phyloP scores from a whole-genome alignment of 768 basidiomycete species.

The Suillus subaureus region DNA sequence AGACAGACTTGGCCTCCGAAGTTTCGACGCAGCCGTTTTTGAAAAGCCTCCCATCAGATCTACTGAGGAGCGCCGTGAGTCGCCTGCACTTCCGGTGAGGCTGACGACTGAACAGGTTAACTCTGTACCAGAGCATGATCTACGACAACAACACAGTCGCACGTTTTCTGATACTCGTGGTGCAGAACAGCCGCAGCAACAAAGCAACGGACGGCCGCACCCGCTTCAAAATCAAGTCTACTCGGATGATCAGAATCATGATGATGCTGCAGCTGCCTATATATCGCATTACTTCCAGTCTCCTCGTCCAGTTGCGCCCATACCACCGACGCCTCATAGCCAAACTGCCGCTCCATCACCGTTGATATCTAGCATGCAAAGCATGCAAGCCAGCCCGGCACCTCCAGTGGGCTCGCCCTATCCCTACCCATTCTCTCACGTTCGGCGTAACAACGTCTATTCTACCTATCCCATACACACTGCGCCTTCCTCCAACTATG shows the following conservation, averaged over 20 bases:
- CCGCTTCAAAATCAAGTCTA: constrained; percentile 43
- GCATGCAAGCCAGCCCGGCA: constrained; percentile 54
- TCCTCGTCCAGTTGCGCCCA: constrained; percentile 70
- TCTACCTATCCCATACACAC: constrained; percentile 41
- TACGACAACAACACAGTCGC: constrained; percentile 24
- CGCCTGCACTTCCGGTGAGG: constrained; percentile 14
- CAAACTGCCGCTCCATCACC: constrained; percentile 76
- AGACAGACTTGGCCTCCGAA: constrained; percentile 62
- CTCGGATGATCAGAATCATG: constrained; percentile 63
- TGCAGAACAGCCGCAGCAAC: constrained; percentile 22
- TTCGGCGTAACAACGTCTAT: constrained; percentile 55
- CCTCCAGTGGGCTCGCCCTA: constrained; percentile 74
- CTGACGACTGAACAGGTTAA: constrained; percentile 20
- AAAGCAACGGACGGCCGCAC: constrained; percentile 37
- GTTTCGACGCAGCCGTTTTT: constrained; percentile 60
- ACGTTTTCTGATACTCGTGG: constrained; percentile 22
- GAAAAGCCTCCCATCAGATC: constrained; percentile 38
- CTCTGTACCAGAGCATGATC: constrained; percentile 18
- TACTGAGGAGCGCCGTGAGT: constrained; percentile 33
- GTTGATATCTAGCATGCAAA: constrained; percentile 53
- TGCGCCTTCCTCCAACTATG: constrained; percentile 42
- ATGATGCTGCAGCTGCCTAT: constrained; percentile 62
- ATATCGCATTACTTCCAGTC: constrained; percentile 60
- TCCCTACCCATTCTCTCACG: constrained; percentile 76
- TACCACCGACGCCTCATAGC: constrained; percentile 79